Conservation (phyloP, 2,329 filamentous ascomycete species). For the Aureobasidium namibiae region DNA sequence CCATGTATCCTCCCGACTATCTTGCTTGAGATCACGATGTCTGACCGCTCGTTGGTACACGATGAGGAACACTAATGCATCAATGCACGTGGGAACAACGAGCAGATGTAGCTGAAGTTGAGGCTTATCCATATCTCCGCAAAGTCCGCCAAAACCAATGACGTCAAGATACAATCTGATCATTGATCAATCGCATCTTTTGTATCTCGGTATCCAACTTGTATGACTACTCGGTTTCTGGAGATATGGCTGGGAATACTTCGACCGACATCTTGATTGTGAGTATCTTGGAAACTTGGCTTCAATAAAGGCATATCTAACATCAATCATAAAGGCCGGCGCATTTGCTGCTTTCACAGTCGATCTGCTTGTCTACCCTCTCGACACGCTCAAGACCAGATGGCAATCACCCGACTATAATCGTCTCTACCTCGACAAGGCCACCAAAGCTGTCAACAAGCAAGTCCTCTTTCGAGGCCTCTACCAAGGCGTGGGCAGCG, state of each 20-base stretch:
- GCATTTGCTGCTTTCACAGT: constrained; percentile 79
- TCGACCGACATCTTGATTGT: constrained; percentile 8
- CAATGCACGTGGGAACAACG: not conserved
- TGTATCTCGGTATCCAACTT: not conserved
- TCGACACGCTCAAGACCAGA: constrained; percentile 85
- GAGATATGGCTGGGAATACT: not conserved
- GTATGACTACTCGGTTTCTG: not conserved
- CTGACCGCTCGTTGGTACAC: too few species aligned
- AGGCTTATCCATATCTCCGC: not conserved
- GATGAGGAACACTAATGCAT: not conserved
- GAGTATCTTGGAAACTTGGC: constrained; percentile 12
- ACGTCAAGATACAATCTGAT: not conserved
- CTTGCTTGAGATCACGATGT: not conserved
- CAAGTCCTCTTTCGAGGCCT: constrained; percentile 60
- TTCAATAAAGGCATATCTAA: not conserved
- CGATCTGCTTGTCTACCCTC: constrained; percentile 75
- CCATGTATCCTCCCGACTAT: not conserved
- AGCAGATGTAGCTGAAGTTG: not conserved
- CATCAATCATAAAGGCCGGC: constrained; percentile 55
- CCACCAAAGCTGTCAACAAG: constrained; percentile 46
- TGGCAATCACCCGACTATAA: constrained; percentile 71
- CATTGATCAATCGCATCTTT: not conserved
- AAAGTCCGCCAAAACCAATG: not conserved
- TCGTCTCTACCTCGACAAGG: constrained; percentile 53
- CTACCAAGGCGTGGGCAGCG: constrained; percentile 81